Percentiles rank a stretch among this genome's conserved stretches.
These are phyloP conservation scores for Russula olivacea DNA, from an alignment of 768 basidiomycete species.

Conservation along the genomic window DNA sequence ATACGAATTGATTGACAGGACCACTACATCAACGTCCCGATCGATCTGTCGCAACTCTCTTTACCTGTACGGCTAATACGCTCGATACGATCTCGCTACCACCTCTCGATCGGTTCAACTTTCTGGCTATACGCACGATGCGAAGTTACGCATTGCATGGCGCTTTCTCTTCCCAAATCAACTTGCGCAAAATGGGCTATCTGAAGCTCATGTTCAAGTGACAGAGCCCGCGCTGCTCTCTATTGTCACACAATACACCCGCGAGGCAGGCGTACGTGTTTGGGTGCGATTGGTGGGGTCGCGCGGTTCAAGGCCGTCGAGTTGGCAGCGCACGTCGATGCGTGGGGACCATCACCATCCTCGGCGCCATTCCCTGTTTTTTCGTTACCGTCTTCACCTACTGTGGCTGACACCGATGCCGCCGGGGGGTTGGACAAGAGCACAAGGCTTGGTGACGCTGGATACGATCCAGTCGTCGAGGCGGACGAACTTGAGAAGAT, in stretches of 20 bases:
- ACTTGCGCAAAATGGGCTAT: constrained; percentile 68
- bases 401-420: not conserved
- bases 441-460: not conserved
- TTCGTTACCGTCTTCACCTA: not conserved
- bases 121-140: constrained; percentile 81
- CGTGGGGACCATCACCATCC: constrained; percentile 23
- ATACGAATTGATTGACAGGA: constrained; percentile 43
- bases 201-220: constrained; percentile 52
- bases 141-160: constrained; percentile 85
- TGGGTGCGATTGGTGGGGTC: constrained; percentile 84
- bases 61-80: constrained; percentile 89
- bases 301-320: constrained; percentile 90
- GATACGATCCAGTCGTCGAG: constrained; percentile 57
- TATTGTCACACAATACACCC: constrained; percentile 74
- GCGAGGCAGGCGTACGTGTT: constrained; percentile 91
- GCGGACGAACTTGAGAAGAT: constrained; percentile 75
- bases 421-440: not conserved
- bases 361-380: constrained; percentile 12
- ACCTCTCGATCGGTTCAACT: constrained; percentile 79
- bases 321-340: constrained; percentile 66
- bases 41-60: constrained; percentile 86
- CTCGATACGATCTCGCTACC: constrained; percentile 87
- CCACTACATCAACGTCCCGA: constrained; percentile 85
- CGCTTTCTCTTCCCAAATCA: constrained; percentile 90
- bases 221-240: constrained; percentile 64